Conservation (phyloP, 192 early-diverging fungal genomes). For the Podila clonocystis region DNA sequence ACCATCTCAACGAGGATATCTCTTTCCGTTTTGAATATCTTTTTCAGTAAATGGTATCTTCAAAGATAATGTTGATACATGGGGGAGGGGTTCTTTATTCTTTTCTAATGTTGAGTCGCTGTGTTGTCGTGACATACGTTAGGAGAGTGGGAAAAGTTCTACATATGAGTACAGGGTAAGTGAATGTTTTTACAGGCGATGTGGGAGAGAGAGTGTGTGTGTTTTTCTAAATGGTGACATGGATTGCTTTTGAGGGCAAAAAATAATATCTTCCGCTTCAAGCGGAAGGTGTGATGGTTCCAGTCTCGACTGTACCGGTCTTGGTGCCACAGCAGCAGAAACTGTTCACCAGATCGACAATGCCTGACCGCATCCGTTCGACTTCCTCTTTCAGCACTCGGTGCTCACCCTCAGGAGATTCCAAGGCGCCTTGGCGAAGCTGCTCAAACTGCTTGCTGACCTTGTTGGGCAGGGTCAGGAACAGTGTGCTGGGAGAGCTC, state of each 20-base stretch:
- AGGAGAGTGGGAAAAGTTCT: no score
- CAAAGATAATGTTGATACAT: neutral
- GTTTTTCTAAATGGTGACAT: no score
- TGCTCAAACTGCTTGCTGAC: slow-evolving; percentile 53
- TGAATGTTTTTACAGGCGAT: no score
- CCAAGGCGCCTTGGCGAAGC: slow-evolving; percentile 24
- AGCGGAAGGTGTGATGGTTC: no score
- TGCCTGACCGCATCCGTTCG: slow-evolving; percentile 59
- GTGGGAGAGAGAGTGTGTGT: no score
- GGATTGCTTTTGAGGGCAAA: no score
- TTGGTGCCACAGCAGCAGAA: slow-evolving; percentile 68
- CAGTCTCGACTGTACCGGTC: neutral
- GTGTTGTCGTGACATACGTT: neutral
- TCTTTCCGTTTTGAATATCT: neutral
- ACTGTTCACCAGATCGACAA: slow-evolving; percentile 63
- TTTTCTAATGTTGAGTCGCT: neutral
- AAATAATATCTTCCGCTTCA: no score
- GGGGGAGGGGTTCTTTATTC: neutral
- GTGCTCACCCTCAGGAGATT: slow-evolving; percentile 41
- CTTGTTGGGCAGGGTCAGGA: slow-evolving; percentile 59
- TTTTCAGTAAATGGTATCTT: neutral
- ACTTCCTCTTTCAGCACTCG: slow-evolving; percentile 62
- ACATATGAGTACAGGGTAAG: no score
- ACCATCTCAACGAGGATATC: neutral
- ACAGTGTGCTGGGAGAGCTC: slow-evolving; percentile 64